Percentiles rank a stretch among this genome's conserved stretches.
Conservation (phyloP, 352 stramenopile genomes). For the Phytopythium aichiense region DNA sequence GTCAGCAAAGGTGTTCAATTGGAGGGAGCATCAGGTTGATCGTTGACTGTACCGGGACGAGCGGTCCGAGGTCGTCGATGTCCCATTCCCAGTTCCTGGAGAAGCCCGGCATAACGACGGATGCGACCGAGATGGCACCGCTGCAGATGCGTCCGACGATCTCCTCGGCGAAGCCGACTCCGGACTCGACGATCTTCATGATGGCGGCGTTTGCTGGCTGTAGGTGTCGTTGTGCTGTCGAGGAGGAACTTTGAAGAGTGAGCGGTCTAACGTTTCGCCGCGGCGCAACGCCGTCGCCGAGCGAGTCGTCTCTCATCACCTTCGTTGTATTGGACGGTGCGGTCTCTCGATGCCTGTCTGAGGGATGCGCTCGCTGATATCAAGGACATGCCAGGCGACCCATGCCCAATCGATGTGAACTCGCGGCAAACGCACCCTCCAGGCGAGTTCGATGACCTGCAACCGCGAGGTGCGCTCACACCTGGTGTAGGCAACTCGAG, state of each 20-base stretch:
- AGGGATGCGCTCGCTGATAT: too few relatives aligned
- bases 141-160: constrained; percentile 1
- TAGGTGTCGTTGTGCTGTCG: not conserved
- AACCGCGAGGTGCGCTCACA: too few relatives aligned
- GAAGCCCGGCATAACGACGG: constrained; percentile 5
- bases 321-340: too few relatives aligned
- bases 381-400: too few relatives aligned
- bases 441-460: too few relatives aligned
- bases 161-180: not conserved
- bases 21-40: too few relatives aligned
- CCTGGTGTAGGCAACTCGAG: too few relatives aligned
- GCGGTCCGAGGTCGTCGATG: constrained; percentile 8
- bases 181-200: not conserved
- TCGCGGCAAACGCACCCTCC: too few relatives aligned
- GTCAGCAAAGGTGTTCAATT: not conserved
- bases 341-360: too few relatives aligned
- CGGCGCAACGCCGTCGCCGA: too few relatives aligned
- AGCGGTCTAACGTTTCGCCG: not conserved
- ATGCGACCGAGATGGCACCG: constrained; percentile 7
- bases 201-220: not conserved
- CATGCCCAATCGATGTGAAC: too few relatives aligned
- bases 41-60: constrained; percentile 2
- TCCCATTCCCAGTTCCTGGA: constrained; percentile 10
- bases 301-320: too few relatives aligned
- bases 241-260: not conserved